Evolutionary conservation across 192 early-diverging fungal species (phyloP), one percentile per base, ranked within the genome.

Genomic region (Mortierella alpina): DNA sequence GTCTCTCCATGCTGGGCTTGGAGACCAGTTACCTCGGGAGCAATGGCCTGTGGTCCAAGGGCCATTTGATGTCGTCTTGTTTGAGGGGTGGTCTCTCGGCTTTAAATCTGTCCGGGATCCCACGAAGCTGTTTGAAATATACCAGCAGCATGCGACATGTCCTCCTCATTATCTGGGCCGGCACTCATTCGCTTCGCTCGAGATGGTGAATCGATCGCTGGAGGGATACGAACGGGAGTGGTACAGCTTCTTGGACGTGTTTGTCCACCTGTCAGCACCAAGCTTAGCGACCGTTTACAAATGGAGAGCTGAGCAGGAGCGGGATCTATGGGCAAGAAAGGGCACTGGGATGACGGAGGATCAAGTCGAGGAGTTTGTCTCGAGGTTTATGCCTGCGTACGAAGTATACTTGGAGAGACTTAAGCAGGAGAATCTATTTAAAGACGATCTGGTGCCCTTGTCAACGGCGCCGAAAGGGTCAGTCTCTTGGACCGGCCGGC

Each of bases 21-120:
- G 97, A 4, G 96, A 99, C 71, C 88, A 95, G 11, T 20, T 88
- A 1, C 86, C 91, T 6, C n/a, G 51, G 22, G 54, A 66, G 6
- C 47, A 90, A 45, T 99, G 95, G 95, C 70, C 70, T 4, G 61
- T 23, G 17, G 85, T 84, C 0, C 49, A 67, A 7, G 73, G 84
- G 13, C 92, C 93, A 0, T 60, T 93, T 20, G 90, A 98, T 65
- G 88, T 98, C 51, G 84, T 99, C 18, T 73, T 99, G 44, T 93
- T 98, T 72, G 97, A 99, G 78, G 97, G 96, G 0, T 99, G 97
- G 96, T 94, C 87, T 47, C 68, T 96, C 10, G 97, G 96, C 1
- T 99, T 97, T 72, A 94, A 90, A 50, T 69, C 88, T 2, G 73
- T 95, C 40, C 73, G 74, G 8, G 69, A 82, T 4, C 39, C 46